Conservation (phyloP, 306 rosid species). For the Hylodesmum podocarpum region DNA sequence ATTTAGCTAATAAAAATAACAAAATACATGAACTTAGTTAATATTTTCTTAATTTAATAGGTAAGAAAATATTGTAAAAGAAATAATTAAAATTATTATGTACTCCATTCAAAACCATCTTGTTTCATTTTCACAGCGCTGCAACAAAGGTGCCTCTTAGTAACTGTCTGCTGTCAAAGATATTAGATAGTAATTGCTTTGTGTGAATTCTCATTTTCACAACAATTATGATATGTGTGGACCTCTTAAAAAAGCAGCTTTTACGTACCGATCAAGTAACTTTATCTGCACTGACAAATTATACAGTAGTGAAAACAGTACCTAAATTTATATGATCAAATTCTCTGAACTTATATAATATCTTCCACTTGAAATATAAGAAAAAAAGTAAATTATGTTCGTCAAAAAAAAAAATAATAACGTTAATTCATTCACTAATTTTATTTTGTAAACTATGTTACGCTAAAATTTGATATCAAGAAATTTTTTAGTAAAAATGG, state of each 20-base stretch:
- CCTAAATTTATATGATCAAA: no score
- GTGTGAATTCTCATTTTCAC: neutral
- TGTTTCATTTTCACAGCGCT: neutral
- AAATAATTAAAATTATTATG: neutral
- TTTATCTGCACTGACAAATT: slow-evolving; percentile 28
- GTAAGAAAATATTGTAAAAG: neutral
- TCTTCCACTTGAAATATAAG: no score
- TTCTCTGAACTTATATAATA: no score
- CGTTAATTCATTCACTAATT: no score
- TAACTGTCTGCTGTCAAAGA: slow-evolving; percentile 14
- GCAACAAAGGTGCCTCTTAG: neutral
- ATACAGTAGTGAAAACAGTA: neutral
- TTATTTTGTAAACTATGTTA: no score
- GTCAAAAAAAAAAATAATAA: no score
- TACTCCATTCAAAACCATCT: neutral
- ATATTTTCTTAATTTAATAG: neutral
- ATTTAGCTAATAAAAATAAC: no score
- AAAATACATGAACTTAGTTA: neutral
- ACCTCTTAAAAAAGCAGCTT: neutral
- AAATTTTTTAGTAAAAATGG: no score
- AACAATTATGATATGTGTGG: slow-evolving; percentile 4
- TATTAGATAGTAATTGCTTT: slow-evolving; percentile 19
- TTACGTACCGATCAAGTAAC: neutral
- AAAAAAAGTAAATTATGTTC: no score
- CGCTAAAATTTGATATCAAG: no score